A percentile compares a stretch with the other conserved stretches of the same genome.
Conservation (phyloP, 2,329 filamentous ascomycete species). For the Fusarium sp. region DNA sequence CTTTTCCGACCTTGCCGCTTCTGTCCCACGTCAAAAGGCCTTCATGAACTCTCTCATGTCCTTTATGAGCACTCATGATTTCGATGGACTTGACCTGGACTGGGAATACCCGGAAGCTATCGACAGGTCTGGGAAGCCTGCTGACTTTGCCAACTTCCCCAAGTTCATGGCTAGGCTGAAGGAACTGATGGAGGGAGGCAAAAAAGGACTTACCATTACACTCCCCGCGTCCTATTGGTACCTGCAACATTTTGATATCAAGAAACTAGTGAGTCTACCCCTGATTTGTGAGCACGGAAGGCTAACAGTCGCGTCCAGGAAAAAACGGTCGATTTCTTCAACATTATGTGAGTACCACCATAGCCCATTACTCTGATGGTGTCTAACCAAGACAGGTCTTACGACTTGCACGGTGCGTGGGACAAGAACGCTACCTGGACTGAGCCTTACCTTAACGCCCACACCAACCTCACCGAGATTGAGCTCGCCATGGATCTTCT, state of each 20-base stretch:
- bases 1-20: constrained; percentile 34
- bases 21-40: not conserved
- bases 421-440: constrained; percentile 2
- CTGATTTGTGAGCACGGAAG: not conserved
- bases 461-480: constrained; percentile 33
- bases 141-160: constrained; percentile 50
- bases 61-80: constrained; percentile 24
- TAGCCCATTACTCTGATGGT: too few species aligned
- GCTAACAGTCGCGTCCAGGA: not conserved
- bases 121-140: constrained; percentile 34
- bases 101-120: constrained; percentile 42
- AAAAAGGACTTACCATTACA: constrained; percentile 8
- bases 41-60: constrained; percentile 17
- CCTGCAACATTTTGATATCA: constrained; percentile 43
- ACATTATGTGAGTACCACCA: not conserved
- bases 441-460: constrained; percentile 11
- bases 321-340: not conserved
- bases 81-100: constrained; percentile 44
- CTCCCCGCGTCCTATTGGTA: constrained; percentile 44
- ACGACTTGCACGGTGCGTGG: constrained; percentile 18
- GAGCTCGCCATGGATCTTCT: constrained; percentile 11
- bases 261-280: constrained; percentile 6
- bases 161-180: constrained; percentile 30
- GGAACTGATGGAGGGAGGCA: constrained; percentile 34
- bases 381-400: not conserved